Evolutionary conservation across 352 stramenopile species (phyloP), one percentile per base, ranked within the genome.

Genomic region (Globisporangium okanoganense): DNA sequence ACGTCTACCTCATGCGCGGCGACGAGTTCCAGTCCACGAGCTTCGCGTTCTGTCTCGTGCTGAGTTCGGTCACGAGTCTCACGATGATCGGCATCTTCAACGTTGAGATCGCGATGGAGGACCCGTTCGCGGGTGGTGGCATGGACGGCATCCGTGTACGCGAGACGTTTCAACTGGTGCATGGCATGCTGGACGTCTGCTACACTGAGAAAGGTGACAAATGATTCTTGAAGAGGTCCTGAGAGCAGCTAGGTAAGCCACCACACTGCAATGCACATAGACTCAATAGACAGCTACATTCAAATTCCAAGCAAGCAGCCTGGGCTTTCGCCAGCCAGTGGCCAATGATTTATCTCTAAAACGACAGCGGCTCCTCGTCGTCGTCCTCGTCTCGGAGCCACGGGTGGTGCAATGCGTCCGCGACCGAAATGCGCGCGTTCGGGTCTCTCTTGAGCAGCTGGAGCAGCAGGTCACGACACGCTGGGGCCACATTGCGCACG

Each of bases 21-120:
- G 70, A 76, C 61, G 57, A 81, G 38, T 68, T 65, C 33, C 72
- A 88, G 54, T 65, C 75, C 50, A 82, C 75, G 31, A 92, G 79
- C 62, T 94, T 94, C 65, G 80, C 61, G 13, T 94, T 95, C 56
- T 90, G 80, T 50, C 72, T 95, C 16, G 31, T 76, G 35, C 71
- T 94, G 9, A 90, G 81, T 63, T 68, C 86, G 25, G 71, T 91
- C 20, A 95, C 87, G 45, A 94, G 83, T 43, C 70, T 95, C 33
- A 70, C 85, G 40, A 91, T 95, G 80, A 88, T 88, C 44, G 87
- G 87, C n/a, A 82, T 95, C 54, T 94, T 94, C 68, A 95, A 94
- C 59, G 83, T 93, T 16, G 85, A 94, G 48, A 76, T 80, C 53
- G 75, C 79, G 5, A 87, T 96, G 78, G 87, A 94, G 53, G 87